Conservation (phyloP, 768 basidiomycete genomes). For the Termitomyces sp. region DNA sequence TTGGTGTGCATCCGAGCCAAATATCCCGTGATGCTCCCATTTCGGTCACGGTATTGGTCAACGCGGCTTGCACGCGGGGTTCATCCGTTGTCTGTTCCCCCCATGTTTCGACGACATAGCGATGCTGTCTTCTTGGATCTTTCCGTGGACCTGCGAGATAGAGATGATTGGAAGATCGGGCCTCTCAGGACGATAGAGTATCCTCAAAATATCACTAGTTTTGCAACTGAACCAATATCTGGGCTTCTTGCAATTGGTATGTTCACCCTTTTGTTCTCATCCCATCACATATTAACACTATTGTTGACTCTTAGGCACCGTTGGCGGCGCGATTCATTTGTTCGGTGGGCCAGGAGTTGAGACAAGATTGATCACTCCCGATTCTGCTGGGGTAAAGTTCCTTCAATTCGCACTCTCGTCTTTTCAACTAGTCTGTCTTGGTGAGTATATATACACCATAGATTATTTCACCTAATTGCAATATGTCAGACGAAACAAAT, state of each 20-base stretch:
- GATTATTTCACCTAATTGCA: not conserved
- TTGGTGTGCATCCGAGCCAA: too few species aligned
- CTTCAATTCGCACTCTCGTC: conserved; percentile 58
- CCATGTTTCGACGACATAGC: conserved; percentile 43
- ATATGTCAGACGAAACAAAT: conserved; percentile 46
- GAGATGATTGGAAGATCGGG: conserved; percentile 56
- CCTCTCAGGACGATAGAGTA: conserved; percentile 48
- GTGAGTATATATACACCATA: conserved; percentile 34
- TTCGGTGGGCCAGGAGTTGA: conserved; percentile 71
- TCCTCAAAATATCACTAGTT: conserved; percentile 46
- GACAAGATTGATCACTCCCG: conserved; percentile 43
- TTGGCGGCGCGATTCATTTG: conserved; percentile 59
- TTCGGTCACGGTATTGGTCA: not conserved
- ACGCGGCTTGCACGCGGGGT: not conserved
- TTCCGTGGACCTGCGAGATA: conserved; percentile 55
- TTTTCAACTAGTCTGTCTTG: conserved; percentile 59
- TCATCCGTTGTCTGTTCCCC: conserved; percentile 27
- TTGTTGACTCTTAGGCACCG: conserved; percentile 49
- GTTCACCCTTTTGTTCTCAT: conserved; percentile 11
- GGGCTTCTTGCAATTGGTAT: conserved; percentile 63
- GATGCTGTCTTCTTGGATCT: conserved; percentile 45
- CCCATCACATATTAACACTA: not conserved
- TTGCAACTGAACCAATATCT: conserved; percentile 60
- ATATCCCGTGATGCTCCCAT: not conserved
- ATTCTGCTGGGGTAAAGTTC: conserved; percentile 50